A percentile compares a stretch with the other conserved stretches of the same genome.
These are phyloP conservation scores for Psidium friedrichsthalianum DNA, from an alignment of 345 rosid species.

Conservation along the genomic window DNA sequence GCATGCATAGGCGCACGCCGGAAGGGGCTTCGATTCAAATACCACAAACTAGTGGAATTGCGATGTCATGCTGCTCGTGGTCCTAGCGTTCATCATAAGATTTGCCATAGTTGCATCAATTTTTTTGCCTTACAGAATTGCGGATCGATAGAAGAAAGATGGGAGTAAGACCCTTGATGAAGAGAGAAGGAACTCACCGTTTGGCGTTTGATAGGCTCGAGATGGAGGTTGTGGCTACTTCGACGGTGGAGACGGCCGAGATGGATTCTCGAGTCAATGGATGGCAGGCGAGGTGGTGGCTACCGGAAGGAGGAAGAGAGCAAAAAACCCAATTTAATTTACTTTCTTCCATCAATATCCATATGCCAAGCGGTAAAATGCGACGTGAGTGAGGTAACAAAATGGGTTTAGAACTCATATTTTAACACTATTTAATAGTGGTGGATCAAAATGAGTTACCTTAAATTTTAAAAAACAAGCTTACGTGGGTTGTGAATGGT, in stretches of 20 bases:
- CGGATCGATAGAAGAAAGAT: neutral
- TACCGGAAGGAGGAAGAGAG: neutral
- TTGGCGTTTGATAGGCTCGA: neutral
- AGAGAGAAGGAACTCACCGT: neutral
- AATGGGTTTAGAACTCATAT: no score
- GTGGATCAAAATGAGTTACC: no score
- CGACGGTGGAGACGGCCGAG: neutral
- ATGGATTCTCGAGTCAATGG: neutral
- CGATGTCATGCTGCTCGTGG: neutral
- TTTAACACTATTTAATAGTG: no score
- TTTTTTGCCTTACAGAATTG: neutral
- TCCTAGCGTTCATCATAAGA: neutral
- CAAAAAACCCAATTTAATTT: neutral
- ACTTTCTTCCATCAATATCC: neutral
- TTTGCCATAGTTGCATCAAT: neutral
- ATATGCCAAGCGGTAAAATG: neutral
- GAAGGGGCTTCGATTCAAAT: no score
- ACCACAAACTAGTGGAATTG: neutral
- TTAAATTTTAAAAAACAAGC: no score
- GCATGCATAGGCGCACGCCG: neutral
- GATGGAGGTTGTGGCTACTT: neutral
- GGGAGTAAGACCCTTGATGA: neutral
- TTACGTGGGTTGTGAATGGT: no score
- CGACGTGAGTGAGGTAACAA: neutral
- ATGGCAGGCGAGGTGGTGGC: accelerated